Conservation (phyloP, 352 stramenopile species). For the Phytophthora syringae region DNA sequence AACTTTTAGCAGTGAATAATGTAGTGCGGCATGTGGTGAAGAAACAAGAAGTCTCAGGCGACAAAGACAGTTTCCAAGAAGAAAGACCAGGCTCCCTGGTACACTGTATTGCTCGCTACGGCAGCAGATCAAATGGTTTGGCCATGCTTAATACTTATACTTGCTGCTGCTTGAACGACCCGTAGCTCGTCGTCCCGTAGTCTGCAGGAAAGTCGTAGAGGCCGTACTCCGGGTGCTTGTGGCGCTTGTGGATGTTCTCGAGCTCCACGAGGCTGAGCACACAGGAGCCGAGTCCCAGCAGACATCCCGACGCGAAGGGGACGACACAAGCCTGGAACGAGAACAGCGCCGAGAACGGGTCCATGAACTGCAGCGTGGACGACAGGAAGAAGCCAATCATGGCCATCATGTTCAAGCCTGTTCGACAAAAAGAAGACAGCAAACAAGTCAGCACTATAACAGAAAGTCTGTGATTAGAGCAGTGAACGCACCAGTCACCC, state of each 20-base stretch:
- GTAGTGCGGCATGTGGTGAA: constrained; percentile 73
- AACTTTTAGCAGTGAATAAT: constrained; percentile 85
- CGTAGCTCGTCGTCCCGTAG: constrained; percentile 46
- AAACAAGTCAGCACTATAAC: constrained; percentile 21
- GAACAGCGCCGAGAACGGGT: constrained; percentile 81
- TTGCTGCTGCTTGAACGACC: constrained; percentile 46
- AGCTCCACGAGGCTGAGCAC: constrained; percentile 81
- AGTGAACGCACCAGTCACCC: constrained; percentile 51
- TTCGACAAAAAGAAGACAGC: constrained; percentile 6
- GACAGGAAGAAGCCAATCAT: constrained; percentile 79
- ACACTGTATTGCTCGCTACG: constrained; percentile 24
- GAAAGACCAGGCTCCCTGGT: constrained; percentile 41
- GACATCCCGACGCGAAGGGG: constrained; percentile 72
- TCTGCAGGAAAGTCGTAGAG: constrained; percentile 54
- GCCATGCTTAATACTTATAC: constrained; percentile 35
- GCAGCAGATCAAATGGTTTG: constrained; percentile 21
- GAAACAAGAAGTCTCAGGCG: constrained; percentile 57
- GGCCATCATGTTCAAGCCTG: constrained; percentile 68
- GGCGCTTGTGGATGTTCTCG: constrained; percentile 77
- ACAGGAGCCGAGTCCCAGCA: constrained; percentile 66
- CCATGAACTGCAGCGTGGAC: constrained; percentile 86
- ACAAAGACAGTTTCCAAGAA: constrained; percentile 69
- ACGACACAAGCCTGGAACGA: constrained; percentile 75
- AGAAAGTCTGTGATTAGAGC: constrained; percentile 4
- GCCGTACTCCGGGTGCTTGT: constrained; percentile 85